Evolutionary conservation across 768 basidiomycete species (phyloP).

Genomic region (Pulveroboletus sp.): DNA sequence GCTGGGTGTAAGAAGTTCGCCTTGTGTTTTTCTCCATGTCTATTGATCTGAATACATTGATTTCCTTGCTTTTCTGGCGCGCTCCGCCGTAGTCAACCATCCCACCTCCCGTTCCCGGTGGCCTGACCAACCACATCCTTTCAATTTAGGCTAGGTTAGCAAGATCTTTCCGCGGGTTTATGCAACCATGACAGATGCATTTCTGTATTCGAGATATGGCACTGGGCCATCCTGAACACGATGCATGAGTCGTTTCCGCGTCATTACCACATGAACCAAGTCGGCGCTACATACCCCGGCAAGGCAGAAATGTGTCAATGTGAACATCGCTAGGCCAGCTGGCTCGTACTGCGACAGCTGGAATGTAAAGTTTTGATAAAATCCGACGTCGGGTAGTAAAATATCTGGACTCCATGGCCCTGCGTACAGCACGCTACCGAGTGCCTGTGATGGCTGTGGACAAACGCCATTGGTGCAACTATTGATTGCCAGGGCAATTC

Average conservation of each 20-base stretch:
- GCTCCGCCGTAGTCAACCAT: no score
- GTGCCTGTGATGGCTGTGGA: conserved; percentile 10
- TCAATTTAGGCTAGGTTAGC: no score
- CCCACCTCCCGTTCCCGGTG: no score
- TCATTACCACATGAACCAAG: neutral
- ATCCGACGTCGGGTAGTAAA: conserved; percentile 1
- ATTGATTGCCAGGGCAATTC: conserved; percentile 18
- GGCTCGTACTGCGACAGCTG: conserved; percentile 10
- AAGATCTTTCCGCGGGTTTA: neutral
- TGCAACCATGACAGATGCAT: conserved; percentile 12
- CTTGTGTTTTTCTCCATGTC: no score
- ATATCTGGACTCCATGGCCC: conserved; percentile 14
- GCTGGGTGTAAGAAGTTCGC: no score
- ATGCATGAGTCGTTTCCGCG: neutral
- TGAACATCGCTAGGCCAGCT: conserved; percentile 15
- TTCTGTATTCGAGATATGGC: conserved; percentile 21
- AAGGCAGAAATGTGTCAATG: conserved; percentile 17
- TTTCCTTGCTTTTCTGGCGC: no score
- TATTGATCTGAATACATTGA: no score
- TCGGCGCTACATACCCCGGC: conserved; percentile 7
- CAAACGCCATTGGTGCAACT: conserved; percentile 17
- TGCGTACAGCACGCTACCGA: conserved; percentile 20
- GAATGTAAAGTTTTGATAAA: conserved; percentile 22
- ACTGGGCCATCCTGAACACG: conserved; percentile 10
- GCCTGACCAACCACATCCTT: no score